Base-by-base conservation (phyloP, 2,329 filamentous ascomycete genomes). In the Fusarium vanettenii region DNA sequence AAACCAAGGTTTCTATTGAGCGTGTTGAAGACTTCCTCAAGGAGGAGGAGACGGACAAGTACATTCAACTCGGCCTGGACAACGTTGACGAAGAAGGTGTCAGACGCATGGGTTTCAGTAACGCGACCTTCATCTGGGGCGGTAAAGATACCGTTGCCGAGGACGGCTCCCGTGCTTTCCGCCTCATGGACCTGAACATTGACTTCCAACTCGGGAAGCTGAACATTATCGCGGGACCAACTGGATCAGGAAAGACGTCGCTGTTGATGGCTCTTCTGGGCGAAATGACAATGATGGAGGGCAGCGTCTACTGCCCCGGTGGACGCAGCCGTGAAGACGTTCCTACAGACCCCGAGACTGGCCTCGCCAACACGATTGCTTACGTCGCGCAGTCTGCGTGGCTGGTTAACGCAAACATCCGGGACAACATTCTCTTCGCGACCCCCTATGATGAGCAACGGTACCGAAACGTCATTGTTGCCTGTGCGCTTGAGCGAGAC, bases 381-480 rank as follows among this genome's bases (percentile, higher is more conserved):
- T 99, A 98, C 81, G 98, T 97, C 81, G 96, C 97, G 20, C 97
- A 99, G 82, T 94, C 97, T 82, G 95, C 97, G 10, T 99, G 97
- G 97, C 88, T 99, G 35, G 94, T 98, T 68, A 99, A 99, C 79
- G 96, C 93, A 52, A 97, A 93, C 22, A 97, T 99, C 83, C 95
- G 94, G 81, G 94, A 98, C 73, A 99, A 99, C 82, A 99, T 99
- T 74, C 84, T 98, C 1, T 99, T 99, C 79, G 92, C 95, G 8
- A 92, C 93, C 22, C 90, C 92, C 1, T 94, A 91, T 76, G 92
- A 99, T 74, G 90, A 96, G 78, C 89, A 92, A 80, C 90, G 96
- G 60, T 99, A 99, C 83, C 91, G 92, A 74, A 90, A 95, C 64
- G 97, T 99, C 41, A 92, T 99, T 73, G 90, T 95, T 45, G 95